These are phyloP conservation scores for Phallus indusiatus DNA, from an alignment of 768 basidiomycete species.

Conservation along the genomic window DNA sequence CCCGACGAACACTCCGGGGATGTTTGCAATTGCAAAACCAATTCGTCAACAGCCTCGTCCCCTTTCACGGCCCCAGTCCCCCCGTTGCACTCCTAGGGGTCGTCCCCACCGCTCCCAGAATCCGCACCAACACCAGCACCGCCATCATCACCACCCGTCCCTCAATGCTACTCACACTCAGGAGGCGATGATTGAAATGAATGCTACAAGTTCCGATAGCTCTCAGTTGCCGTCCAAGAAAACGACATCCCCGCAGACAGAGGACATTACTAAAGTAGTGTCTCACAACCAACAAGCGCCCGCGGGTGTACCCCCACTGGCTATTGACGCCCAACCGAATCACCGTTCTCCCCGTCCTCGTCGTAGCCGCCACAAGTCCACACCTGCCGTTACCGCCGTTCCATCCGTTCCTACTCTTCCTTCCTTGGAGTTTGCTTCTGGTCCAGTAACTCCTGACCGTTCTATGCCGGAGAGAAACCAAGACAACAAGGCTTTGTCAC, in stretches of 20 bases:
- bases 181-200: too few species aligned
- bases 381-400: neutral
- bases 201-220: too few species aligned
- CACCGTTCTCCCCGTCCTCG: neutral
- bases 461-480: neutral
- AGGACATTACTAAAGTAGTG: neutral
- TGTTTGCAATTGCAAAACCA: slow-evolving; percentile 5
- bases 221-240: neutral
- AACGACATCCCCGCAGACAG: neutral
- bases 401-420: neutral
- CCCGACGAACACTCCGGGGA: neutral
- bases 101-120: slow-evolving; percentile 5
- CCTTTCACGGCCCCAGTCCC: slow-evolving; percentile 2
- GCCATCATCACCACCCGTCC: neutral
- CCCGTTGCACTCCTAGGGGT: neutral
- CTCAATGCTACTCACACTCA: neutral
- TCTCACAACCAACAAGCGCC: neutral
- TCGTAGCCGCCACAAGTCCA: slow-evolving; percentile 7
- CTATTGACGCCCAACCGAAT: neutral
- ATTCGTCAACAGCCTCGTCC: neutral
- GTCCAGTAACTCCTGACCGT: neutral
- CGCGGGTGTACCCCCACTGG: neutral
- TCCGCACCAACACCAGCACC: neutral
- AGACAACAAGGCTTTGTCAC: neutral
- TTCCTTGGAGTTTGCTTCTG: neutral